Conservation (phyloP, 1,284 basidiomycete genomes). For the Uromyces viciae-fabae region DNA sequence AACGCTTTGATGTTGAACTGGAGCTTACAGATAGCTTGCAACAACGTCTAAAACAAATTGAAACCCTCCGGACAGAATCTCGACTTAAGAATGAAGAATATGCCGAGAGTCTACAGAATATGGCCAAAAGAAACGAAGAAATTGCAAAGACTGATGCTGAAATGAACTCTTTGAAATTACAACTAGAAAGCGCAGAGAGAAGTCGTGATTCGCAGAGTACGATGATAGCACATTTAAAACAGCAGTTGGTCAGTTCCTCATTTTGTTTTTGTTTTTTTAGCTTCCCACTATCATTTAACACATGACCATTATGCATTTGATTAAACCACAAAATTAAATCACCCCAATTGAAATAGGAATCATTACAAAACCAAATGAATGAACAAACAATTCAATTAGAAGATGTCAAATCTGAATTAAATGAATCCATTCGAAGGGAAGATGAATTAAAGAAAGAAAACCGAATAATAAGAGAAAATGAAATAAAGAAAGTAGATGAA, state of each 20-base stretch:
- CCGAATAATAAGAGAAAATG: conserved; percentile 8
- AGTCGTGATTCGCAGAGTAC: not conserved
- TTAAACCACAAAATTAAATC: not conserved
- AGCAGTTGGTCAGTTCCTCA: conserved; percentile 19
- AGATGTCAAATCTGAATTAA: not conserved
- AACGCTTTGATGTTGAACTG: conserved; percentile 28
- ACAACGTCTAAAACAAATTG: conserved; percentile 29
- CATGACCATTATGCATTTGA: not conserved
- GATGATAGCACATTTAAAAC: not conserved
- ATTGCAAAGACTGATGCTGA: conserved; percentile 10
- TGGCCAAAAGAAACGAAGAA: conserved; percentile 33
- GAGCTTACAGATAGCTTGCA: conserved; percentile 20
- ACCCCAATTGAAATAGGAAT: not conserved
- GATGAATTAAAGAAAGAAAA: not conserved
- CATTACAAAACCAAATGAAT: not conserved
- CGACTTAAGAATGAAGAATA: conserved; percentile 33
- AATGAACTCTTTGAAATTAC: conserved; percentile 9
- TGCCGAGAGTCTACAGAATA: conserved; percentile 31
- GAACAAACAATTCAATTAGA: not conserved
- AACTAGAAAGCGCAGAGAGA: not conserved
- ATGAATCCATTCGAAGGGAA: not conserved
- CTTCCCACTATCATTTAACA: not conserved
- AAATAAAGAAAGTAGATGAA: conserved; percentile 31
- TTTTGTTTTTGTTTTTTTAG: not conserved
- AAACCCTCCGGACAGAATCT: not conserved